Base-by-base conservation (phyloP, 2,329 filamentous ascomycete genomes). In the Cercospora citrullina region DNA sequence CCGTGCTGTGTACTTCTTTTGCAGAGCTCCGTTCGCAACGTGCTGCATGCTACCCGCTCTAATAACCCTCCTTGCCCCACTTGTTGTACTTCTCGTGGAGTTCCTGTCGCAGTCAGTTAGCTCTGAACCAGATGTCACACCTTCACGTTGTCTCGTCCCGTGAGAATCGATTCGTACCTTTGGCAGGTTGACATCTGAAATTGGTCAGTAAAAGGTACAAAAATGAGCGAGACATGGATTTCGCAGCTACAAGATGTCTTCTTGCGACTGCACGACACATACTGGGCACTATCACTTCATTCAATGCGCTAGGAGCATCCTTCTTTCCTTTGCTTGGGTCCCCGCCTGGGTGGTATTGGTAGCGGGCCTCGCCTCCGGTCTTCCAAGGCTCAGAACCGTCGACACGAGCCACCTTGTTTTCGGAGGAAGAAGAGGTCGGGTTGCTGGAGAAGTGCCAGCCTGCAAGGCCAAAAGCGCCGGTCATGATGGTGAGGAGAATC, bases 61-160 rank as follows among this genome's bases (percentile, higher is more conserved):
- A 92, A 84, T 91, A 98, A 75, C 93, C 94, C 75, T 98, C 95
- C 89, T 98, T 98, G 82, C 95, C 95, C 89, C 92, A 98, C 87
- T 99, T 99, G 91, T 99, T 99, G 89, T 91, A 98, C 85, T 91
- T 91, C 76, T 99, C 95, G 84, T 99, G 95, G 72, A 97, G 88
- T 77, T 90, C 87, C 92, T 96, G 76, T 67, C 42, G 51, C 48
- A 60, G 2, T 39, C 1, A 26, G 45, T 55, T 2, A 39, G n/a
- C 61, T 48, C 42, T 18, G 23, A 33, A 4, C 3, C 42, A 5
- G 14, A 30, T 31, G 9, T 21, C n/a, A 21, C 53, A 16, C 26
- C 12, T 64, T 5, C 36, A 8, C 14, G 36, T 39, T n/a, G 36
- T 39, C 36, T 39, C 36, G 2, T 39, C 36, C 6, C 36, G 3